Conservation (phyloP, 768 basidiomycete species). For the Macrolepiota albuminosa region DNA sequence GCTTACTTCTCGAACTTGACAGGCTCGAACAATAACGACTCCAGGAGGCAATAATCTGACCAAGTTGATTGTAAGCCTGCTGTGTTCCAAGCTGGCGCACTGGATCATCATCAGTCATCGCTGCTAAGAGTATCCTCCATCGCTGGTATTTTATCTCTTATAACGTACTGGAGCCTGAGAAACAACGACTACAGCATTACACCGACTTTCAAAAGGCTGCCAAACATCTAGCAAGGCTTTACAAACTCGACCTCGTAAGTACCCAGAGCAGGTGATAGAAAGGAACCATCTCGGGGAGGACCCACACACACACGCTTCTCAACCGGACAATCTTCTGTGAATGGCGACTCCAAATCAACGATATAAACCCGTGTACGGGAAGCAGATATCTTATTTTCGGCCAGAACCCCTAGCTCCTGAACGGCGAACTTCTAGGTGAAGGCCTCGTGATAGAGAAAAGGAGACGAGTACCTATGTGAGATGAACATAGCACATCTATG, state of each 20-base stretch:
- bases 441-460: conserved; percentile 18
- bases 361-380: conserved; percentile 11
- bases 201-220: conserved; percentile 1
- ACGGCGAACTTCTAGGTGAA: conserved; percentile 26
- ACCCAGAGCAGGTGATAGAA: conserved; percentile 7
- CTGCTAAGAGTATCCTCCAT: conserved; percentile 1
- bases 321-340: conserved; percentile 11
- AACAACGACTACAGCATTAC: neutral
- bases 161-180: neutral
- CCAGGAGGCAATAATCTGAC: neutral
- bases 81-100: neutral
- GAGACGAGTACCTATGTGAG: neutral
- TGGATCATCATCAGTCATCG: conserved; percentile 2
- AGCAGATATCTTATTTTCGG: neutral
- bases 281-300: conserved; percentile 18
- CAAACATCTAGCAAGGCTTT: conserved; percentile 4
- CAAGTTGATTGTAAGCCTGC: conserved; percentile 2
- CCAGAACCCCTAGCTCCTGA: conserved; percentile 26
- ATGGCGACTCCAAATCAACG: conserved; percentile 26
- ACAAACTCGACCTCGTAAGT: conserved; percentile 19
- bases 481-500: neutral
- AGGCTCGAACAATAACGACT: neutral
- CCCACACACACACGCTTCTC: conserved; percentile 15
- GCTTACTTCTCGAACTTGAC: neutral
- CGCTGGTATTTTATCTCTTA: conserved; percentile 4